Evolutionary conservation across 495 filamentous ascomycete species (phyloP), one percentile per base, ranked within the genome.

Genomic region (Beverwykella pulmonaria): DNA sequence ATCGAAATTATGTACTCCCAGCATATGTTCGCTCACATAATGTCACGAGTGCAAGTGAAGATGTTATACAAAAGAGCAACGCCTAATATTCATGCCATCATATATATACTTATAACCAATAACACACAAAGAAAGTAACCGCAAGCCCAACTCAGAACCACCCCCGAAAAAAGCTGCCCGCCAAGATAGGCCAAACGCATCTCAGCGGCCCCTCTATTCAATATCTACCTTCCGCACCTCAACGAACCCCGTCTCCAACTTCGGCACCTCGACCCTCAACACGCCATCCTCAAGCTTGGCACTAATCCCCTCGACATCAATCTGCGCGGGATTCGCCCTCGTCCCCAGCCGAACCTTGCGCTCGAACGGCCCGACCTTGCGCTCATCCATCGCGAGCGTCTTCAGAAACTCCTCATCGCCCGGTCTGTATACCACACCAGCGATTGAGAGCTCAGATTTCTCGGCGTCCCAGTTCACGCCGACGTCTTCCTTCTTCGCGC

Each of bases 401-500:
- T 86, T 84, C 74, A 92, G 75, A 73, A 92, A 83, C 58, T 86
- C 84, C 73, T 93, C 91, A 65, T 87, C 85, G 1, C 88, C 89
- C 10, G 84, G 86, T 1, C 89, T 81, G 69, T 91, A 82, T 25
- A 91, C 81, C 5, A 92, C 85, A 19, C 91, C 91, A 0, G 85
- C 82, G 53, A 95, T 78, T 59, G 79, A 82, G 46, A 95, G 75
- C 47, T 83, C 80, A 20, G 79, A 81, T 72, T 87, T 85, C 7
- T 90, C 85, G 1, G 83, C 79, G 70, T 93, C 87, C 79, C 87
- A 95, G 74, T 86, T 86, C 36, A 95, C 85, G 52, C 82, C 88
- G 17, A 93, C 79, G 73, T 95, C 90, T 65, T 89, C 82, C 73
- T 91, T 92, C 76, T 86, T 86, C 7, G 88, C 90, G 19, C 91